A percentile compares a stretch with the other conserved stretches of the same genome.
phyloP scores from a whole-genome alignment of 768 basidiomycete genomes.

The Candolleomyces efflorescens region DNA sequence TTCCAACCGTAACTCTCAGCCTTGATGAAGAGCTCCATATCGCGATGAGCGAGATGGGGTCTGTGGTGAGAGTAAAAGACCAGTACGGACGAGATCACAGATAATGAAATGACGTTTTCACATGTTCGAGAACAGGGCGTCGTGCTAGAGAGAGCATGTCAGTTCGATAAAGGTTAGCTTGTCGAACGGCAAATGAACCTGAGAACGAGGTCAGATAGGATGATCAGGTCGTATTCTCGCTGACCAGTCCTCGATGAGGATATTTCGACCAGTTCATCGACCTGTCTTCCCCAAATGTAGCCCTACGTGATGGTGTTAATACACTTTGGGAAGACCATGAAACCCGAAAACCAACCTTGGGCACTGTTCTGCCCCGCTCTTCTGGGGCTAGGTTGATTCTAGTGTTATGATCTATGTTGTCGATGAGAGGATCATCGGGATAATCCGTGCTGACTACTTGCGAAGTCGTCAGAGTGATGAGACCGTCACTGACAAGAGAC shows the following conservation, averaged over 20 bases:
- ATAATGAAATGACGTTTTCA: constrained; percentile 34
- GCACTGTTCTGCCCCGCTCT: constrained; percentile 30
- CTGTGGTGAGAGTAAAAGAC: constrained; percentile 82
- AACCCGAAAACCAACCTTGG: constrained; percentile 19
- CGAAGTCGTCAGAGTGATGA: neutral
- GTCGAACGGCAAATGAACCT: constrained; percentile 37
- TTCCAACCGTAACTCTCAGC: constrained; percentile 64
- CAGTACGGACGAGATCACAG: constrained; percentile 4
- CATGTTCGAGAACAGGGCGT: constrained; percentile 76
- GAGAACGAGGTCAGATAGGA: constrained; percentile 89
- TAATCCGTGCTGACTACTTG: constrained; percentile 91
- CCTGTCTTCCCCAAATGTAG: constrained; percentile 76
- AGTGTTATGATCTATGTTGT: constrained; percentile 74
- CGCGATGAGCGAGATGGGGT: constrained; percentile 76
- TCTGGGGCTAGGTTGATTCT: constrained; percentile 43
- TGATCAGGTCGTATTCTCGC: constrained; percentile 66
- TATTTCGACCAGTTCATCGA: constrained; percentile 38
- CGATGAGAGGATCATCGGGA: constrained; percentile 70
- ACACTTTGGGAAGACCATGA: constrained; percentile 10
- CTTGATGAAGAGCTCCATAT: constrained; percentile 76
- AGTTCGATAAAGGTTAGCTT: neutral
- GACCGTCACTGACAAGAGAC: neutral
- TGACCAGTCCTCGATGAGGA: constrained; percentile 13
- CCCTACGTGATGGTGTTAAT: constrained; percentile 30
- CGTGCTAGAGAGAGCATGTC: constrained; percentile 49